Base-by-base conservation (phyloP, 2,329 filamentous ascomycete genomes). In the Eurotiales sp. region DNA sequence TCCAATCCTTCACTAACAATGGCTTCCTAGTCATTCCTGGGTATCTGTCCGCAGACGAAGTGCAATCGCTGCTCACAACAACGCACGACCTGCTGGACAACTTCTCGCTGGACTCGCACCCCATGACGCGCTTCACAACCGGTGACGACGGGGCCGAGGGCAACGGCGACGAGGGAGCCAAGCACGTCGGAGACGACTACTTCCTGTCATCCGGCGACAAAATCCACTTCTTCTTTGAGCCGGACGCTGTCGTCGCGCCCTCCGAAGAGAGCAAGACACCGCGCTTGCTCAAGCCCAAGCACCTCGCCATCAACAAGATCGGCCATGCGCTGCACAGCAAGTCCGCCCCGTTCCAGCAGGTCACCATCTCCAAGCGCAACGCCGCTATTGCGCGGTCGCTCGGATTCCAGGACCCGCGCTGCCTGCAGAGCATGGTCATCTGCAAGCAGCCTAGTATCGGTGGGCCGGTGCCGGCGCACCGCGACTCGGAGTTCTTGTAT, bases 381-480 rank as follows among this genome's bases (percentile, higher is more conserved):
- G 77, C 69, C 0, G 81, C 77, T 4, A 83, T 96, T 12, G 90
- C 90, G 1, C 74, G 75, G 40, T 79, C 79, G 8, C 77, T 96
- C 10, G 86, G 86, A 2, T 96, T 90, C 73, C 62, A 59, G 4
- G 88, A 95, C 67, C 88, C 91, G 2, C 77, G 86, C 17, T 78
- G 86, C 4, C 77, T 99, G 47, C 93, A 99, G 76, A 93, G 87
- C 68, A 99, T 99, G 93, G 80, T 97, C 23, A 97, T 99, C 61
- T 96, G 90, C 81, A 99, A 99, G 71, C 92, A 96, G 73, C 91
- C 93, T 19, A 89, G 95, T 72, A 96, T 97, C 48, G 93, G 93
- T 23, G 92, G 88, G 19, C 87, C 88, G 2, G 93, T 97, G 39
- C 90, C 87, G 1, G 83, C 90, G 19, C 93, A 99, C 68, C 91